Conservation (phyloP, 2,329 filamentous ascomycete genomes). For the Ophioceras dolichostomum region DNA sequence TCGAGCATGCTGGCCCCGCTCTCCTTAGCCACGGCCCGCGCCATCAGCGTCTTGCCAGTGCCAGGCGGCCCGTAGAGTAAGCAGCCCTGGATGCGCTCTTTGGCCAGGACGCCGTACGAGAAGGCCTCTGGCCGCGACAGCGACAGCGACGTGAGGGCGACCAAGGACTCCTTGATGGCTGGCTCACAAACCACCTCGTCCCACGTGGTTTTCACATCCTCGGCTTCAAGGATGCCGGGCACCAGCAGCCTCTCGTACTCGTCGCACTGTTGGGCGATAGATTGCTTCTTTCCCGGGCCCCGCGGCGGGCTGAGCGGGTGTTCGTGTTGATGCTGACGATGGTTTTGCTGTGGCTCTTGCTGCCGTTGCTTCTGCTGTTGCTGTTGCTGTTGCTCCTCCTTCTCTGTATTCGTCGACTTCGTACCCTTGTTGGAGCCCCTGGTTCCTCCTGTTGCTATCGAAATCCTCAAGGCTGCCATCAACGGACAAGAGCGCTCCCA, state of each 20-base stretch:
- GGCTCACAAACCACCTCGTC: conserved; percentile 70
- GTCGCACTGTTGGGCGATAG: too few relatives aligned
- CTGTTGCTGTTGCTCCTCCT: background rate
- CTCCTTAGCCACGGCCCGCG: conserved; percentile 57
- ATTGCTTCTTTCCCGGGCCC: too few relatives aligned
- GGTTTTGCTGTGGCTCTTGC: background rate
- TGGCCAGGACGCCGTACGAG: conserved; percentile 82
- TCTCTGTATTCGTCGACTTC: background rate
- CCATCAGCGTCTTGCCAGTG: conserved; percentile 59
- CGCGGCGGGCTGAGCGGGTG: too few relatives aligned
- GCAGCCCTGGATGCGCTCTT: conserved; percentile 81
- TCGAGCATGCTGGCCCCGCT: conserved; percentile 67
- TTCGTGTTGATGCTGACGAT: too few relatives aligned
- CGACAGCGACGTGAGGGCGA: conserved; percentile 79
- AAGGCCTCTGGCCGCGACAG: conserved; percentile 89
- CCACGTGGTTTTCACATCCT: conserved; percentile 78
- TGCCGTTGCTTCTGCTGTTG: background rate
- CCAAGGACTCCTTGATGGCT: conserved; percentile 77
- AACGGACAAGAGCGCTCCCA: too few relatives aligned
- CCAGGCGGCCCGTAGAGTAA: conserved; percentile 82
- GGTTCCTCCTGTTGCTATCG: too few relatives aligned
- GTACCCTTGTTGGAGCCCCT: too few relatives aligned
- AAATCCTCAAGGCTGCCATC: too few relatives aligned
- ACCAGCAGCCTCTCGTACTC: conserved; percentile 75
- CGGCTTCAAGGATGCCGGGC: conserved; percentile 67